Conservation (phyloP, 345 rosid genomes). For the Linum trigynum region DNA sequence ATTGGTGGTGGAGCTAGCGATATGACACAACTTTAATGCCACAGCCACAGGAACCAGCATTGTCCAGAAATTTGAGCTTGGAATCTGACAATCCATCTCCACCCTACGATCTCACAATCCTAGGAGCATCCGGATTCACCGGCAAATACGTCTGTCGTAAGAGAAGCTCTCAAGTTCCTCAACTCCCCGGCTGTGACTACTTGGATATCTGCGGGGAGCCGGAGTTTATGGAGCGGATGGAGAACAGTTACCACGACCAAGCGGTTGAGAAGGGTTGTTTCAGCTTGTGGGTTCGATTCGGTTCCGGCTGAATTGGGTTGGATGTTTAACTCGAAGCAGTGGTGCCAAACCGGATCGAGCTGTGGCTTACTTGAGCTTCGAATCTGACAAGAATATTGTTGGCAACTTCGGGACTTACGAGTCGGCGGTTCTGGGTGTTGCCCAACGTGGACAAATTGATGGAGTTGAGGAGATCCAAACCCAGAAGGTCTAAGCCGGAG, state of each 20-base stretch:
- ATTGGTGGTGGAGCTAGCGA: too few relatives aligned
- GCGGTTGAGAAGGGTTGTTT: constrained; percentile 64
- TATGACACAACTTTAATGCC: too few relatives aligned
- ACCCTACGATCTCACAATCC: constrained; percentile 44
- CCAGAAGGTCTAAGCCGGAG: constrained; percentile 52
- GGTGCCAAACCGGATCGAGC: constrained; percentile 49
- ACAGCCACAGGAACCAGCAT: too few relatives aligned
- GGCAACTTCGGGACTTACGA: constrained; percentile 75
- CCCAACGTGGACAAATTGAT: constrained; percentile 49
- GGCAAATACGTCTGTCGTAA: constrained; percentile 64
- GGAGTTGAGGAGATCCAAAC: constrained; percentile 68
- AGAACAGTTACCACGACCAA: constrained; percentile 53
- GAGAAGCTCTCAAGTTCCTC: constrained; percentile 68
- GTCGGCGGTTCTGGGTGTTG: constrained; percentile 78
- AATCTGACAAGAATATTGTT: constrained; percentile 58
- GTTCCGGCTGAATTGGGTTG: constrained; percentile 80
- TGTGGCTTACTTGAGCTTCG: constrained; percentile 70
- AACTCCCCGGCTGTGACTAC: constrained; percentile 66
- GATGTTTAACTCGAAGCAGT: constrained; percentile 31
- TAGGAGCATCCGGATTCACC: constrained; percentile 77
- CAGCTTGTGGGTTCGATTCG: constrained; percentile 93
- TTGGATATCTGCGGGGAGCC: constrained; percentile 93
- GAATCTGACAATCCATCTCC: constrained; percentile 1
- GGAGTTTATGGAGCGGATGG: constrained; percentile 83
- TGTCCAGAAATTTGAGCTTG: too few relatives aligned